Evolutionary conservation across 352 stramenopile species (phyloP).

Genomic region (Aphanomyces invadans): DNA sequence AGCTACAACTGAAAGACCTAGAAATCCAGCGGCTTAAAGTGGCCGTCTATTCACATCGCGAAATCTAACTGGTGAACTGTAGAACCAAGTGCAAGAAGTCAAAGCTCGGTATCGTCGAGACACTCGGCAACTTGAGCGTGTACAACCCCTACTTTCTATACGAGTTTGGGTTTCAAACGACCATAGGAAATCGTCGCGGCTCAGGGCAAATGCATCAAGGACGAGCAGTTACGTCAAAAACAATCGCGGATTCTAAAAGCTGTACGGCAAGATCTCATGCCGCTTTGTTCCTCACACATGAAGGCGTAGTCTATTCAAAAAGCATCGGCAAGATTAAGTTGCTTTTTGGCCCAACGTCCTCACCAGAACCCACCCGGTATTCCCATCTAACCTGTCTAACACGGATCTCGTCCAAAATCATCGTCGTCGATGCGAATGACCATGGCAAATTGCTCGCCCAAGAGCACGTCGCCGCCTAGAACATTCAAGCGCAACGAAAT

Average conservation of each 20-base stretch:
- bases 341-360: background rate
- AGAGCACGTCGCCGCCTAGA: conserved; percentile 78
- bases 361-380: background rate
- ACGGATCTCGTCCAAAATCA: conserved; percentile 65
- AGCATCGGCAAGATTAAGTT: conserved; percentile 6
- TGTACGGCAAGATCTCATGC: too few species aligned
- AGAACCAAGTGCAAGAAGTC: conserved; percentile 11
- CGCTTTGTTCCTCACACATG: too few species aligned
- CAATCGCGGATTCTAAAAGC: conserved; percentile 17
- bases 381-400: conserved; percentile 27
- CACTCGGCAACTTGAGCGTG: conserved; percentile 5
- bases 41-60: background rate
- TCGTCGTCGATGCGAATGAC: conserved; percentile 90
- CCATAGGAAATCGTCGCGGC: background rate
- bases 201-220: background rate
- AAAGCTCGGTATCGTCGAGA: conserved; percentile 14
- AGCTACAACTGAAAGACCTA: conserved; percentile 10
- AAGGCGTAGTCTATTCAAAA: conserved; percentile 23
- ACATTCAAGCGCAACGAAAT: conserved; percentile 89
- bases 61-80: background rate
- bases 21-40: conserved; percentile 19
- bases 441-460: conserved; percentile 86
- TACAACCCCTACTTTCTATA: too few species aligned
- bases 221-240: conserved; percentile 6
- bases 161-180: too few species aligned